phyloP scores from a whole-genome alignment of 1,284 basidiomycete species.

The Pseudozyma pruni region DNA sequence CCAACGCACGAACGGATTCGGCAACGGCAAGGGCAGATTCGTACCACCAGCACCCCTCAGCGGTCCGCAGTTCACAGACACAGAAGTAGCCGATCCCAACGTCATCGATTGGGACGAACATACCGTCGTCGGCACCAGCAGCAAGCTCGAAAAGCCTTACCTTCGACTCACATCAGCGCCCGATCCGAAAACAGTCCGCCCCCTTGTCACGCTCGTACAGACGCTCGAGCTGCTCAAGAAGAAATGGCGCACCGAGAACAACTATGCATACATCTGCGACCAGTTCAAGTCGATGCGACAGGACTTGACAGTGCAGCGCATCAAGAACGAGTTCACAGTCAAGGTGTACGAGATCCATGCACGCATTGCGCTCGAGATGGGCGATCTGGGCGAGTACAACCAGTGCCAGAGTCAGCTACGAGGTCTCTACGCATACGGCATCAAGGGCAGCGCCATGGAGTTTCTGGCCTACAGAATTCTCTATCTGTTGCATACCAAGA shows the following conservation, averaged over 20 bases:
- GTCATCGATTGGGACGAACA: constrained; percentile 95
- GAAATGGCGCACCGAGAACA: constrained; percentile 84
- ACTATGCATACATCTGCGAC: constrained; percentile 94
- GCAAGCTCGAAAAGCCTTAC: constrained; percentile 93
- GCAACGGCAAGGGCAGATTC: constrained; percentile 12
- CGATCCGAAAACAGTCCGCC: constrained; percentile 91
- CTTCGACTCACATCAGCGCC: constrained; percentile 96
- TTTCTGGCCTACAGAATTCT: constrained; percentile 98
- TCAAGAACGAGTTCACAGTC: constrained; percentile 98
- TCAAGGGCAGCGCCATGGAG: constrained; percentile 89
- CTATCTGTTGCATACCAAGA: constrained; percentile 92
- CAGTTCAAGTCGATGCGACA: constrained; percentile 98
- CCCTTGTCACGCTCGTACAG: constrained; percentile 82
- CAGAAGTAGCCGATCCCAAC: constrained; percentile 68
- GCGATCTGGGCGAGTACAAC: constrained; percentile 98
- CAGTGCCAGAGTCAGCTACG: constrained; percentile 94
- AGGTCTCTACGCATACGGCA: constrained; percentile 88
- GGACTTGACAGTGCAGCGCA: constrained; percentile 98
- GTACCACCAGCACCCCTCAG: constrained; percentile 7
- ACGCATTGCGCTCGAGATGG: constrained; percentile 93
- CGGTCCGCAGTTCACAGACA: constrained; percentile 20
- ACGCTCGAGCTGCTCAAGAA: constrained; percentile 88
- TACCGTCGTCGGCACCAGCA: constrained; percentile 91
- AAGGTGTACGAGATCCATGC: constrained; percentile 98
- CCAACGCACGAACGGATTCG: constrained; percentile 5